Evolutionary conservation across 179 eudicot species (phyloP), one percentile per base, ranked within the genome.

Genomic region (Patellifolia procumbens): DNA sequence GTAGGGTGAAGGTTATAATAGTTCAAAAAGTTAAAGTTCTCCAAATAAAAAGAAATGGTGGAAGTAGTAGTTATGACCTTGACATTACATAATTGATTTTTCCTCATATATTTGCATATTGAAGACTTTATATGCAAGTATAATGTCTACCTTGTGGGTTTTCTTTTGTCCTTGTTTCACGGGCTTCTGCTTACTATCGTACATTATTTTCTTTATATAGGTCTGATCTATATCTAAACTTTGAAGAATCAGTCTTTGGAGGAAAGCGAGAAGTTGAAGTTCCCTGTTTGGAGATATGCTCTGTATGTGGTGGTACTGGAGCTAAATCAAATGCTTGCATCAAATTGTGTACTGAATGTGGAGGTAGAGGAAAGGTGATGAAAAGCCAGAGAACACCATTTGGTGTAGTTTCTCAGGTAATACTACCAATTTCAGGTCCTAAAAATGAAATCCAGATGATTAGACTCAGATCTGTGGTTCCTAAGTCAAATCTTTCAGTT

Each of bases 161-260:
- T 28, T 48, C 20, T 29, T 46, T 24, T 46, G 2, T 29, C 58
- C n/a, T 69, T 16, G 26, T 69, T 48, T 48, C 73, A 28, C 5
- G 29, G 39, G 22, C 34, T 8, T 8, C 16, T 67, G 45, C 34
- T 63, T 28, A 32, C 39, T 48, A 49, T 34, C 45, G 2, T 53
- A 15, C 35, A 17, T 64, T 63, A 17, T 37, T 37, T 31, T 67
- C 48, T 11, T 72, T 1, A 55, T 85, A 64, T 75, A 94, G 97
- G 84, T 75, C 84, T 68, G 88, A 94, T 79, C 39, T 94, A 32
- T 81, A 75, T 83, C 77, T 94, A 89, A 89, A 87, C 79, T 89
- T 92, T 80, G 94, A 94, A 87, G 98, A 94, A 83, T 86, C 97
- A 74, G 83, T 94, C 60, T 92, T 90, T 80, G 98, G 98, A 79